These are phyloP conservation scores for Protoeuglena noctilucae DNA, from an alignment of 139 green algal species.

Conservation along the genomic window DNA sequence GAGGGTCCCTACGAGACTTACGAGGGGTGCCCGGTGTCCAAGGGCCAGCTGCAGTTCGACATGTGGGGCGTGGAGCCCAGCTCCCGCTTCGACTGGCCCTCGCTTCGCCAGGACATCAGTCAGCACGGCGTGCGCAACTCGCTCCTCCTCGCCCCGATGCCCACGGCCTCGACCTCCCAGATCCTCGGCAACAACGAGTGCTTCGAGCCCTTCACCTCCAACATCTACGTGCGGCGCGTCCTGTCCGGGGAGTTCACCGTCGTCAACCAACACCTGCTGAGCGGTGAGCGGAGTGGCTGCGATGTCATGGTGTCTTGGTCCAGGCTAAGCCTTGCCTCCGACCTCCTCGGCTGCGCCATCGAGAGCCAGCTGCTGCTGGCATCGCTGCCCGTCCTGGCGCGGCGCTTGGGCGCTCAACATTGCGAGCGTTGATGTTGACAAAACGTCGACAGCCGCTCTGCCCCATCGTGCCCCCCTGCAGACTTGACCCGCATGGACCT, in stretches of 20 bases:
- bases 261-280: conserved; percentile 96
- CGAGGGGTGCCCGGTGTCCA: conserved; percentile 54
- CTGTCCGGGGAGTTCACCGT: conserved; percentile 84
- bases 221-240: conserved; percentile 96
- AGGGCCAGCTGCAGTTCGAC: conserved; percentile 80
- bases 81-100: conserved; percentile 68
- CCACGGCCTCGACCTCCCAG: conserved; percentile 83
- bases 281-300: no score
- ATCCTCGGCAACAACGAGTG: conserved; percentile 95
- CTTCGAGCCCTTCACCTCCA: conserved; percentile 96
- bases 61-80: conserved; percentile 75
- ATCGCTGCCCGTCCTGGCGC: no score
- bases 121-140: conserved; percentile 87
- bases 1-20: conserved; percentile 81
- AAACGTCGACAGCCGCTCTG: no score
- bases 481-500: conserved; percentile 79
- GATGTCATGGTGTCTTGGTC: no score
- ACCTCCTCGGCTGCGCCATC: no score
- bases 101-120: conserved; percentile 52
- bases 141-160: conserved; percentile 93
- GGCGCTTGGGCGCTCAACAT: no score
- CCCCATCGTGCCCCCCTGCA: no score
- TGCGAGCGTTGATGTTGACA: no score
- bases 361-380: no score
- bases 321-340: no score